Percentiles rank a stretch among this genome's conserved stretches.
Conservation (phyloP, 1,284 basidiomycete genomes). For the Stygiomarasmius scandens region DNA sequence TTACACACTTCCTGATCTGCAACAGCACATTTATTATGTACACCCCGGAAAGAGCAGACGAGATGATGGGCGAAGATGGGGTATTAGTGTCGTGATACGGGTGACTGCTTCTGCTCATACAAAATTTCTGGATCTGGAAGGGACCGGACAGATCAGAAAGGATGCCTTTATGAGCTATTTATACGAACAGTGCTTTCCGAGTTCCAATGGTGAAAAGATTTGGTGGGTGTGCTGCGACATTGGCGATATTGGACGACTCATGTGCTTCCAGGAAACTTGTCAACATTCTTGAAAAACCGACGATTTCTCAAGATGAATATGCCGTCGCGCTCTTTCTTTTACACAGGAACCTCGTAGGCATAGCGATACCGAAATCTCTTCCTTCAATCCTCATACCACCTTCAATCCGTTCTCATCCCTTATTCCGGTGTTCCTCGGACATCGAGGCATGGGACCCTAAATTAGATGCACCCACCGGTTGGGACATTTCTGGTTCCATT, state of each 20-base stretch:
- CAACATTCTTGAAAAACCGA: neutral
- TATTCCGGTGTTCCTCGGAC: neutral
- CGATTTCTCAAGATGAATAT: neutral
- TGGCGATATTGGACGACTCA: neutral
- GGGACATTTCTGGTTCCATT: neutral
- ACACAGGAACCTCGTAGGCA: neutral
- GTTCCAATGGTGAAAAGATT: neutral
- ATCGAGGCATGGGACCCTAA: neutral
- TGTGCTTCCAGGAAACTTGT: neutral
- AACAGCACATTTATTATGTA: too few relatives aligned
- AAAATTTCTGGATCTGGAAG: neutral
- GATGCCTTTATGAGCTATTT: neutral
- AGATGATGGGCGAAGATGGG: neutral
- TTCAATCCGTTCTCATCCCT: neutral
- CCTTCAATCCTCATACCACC: neutral
- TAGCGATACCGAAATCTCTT: neutral
- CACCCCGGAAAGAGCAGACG: neutral
- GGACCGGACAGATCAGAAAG: neutral
- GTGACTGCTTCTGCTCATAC: neutral
- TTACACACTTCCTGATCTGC: too few relatives aligned
- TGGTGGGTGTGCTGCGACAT: neutral
- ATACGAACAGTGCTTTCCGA: neutral
- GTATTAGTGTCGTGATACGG: neutral
- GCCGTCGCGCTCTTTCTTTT: neutral
- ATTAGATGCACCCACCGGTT: neutral